Evolutionary conservation across 1,284 basidiomycete species (phyloP).

Genomic region (Austroboletus rostrupii): DNA sequence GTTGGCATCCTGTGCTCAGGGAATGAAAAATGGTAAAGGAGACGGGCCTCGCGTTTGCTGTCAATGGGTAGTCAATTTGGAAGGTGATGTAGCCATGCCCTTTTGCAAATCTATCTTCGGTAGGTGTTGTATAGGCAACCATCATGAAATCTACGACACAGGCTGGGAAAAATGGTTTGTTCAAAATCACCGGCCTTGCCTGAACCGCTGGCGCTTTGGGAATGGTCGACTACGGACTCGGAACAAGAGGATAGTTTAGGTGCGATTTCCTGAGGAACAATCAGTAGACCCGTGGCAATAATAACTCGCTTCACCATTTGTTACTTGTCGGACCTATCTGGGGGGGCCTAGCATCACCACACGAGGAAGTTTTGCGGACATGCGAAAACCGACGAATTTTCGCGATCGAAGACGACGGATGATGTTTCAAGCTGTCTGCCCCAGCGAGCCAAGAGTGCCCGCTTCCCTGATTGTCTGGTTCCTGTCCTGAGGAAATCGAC

Average conservation of each 20-base stretch:
- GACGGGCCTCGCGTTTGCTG: slow-evolving; percentile 9
- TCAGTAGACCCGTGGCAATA: background rate
- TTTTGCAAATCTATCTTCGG: background rate
- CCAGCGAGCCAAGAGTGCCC: too few species aligned
- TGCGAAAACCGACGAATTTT: too few species aligned
- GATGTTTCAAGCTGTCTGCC: too few species aligned
- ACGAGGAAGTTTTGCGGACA: too few species aligned
- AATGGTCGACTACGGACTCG: background rate
- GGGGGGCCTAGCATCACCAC: too few species aligned
- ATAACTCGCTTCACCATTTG: too few species aligned
- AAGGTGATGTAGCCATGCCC: slow-evolving; percentile 1
- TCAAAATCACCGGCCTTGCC: background rate
- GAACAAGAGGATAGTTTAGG: background rate
- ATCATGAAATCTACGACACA: slow-evolving; percentile 6
- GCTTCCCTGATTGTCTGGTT: too few species aligned
- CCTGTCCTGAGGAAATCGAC: too few species aligned
- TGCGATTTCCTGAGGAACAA: background rate
- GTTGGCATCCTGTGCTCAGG: slow-evolving; percentile 1
- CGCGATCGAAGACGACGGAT: too few species aligned
- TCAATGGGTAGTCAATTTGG: slow-evolving; percentile 3
- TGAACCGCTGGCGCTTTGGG: background rate
- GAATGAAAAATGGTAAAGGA: slow-evolving; percentile 1
- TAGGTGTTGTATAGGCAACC: too few species aligned
- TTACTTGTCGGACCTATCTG: too few species aligned
- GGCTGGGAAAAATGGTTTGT: slow-evolving; percentile 2